Conservation (phyloP, 1,284 basidiomycete genomes). For the Apiotrichum montevideense region DNA sequence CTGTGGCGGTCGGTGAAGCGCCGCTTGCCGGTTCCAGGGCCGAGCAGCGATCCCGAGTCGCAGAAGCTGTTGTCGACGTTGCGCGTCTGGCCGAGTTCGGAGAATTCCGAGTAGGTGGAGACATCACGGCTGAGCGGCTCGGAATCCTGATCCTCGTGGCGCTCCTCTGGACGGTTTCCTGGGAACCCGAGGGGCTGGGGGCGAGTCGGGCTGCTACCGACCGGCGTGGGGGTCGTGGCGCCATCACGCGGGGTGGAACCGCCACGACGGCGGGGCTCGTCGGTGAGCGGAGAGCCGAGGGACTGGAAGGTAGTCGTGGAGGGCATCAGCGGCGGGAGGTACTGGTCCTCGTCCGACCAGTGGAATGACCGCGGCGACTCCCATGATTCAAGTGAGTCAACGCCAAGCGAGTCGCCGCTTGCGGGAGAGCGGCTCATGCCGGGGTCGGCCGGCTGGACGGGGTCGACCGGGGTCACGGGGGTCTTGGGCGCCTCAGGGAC, state of each 20-base stretch:
- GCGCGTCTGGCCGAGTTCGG: conserved; percentile 13
- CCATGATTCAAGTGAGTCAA: conserved; percentile 31
- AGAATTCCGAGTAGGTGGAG: conserved; percentile 19
- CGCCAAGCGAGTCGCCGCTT: conserved; percentile 6
- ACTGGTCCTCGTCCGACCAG: conserved; percentile 42
- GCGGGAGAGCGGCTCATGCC: conserved; percentile 7
- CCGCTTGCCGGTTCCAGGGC: neutral
- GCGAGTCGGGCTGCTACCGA: conserved; percentile 22
- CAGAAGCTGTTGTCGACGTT: conserved; percentile 12
- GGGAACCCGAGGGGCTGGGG: conserved; percentile 14
- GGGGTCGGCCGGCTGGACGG: neutral
- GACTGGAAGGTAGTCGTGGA: neutral
- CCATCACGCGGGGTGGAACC: neutral
- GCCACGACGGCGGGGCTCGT: neutral
- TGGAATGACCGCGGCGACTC: conserved; percentile 41
- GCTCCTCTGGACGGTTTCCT: too few species aligned
- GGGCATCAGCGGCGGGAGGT: conserved; percentile 12
- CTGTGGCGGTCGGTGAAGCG: neutral
- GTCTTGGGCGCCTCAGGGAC: conserved; percentile 32
- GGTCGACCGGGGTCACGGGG: conserved; percentile 9
- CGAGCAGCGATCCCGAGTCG: conserved; percentile 11
- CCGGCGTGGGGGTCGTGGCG: conserved; percentile 27
- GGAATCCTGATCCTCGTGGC: too few species aligned
- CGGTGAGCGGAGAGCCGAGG: neutral
- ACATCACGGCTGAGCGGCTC: neutral